Evolutionary conservation across 164 flowering plant species (phyloP), one percentile per base, ranked within the genome.

Genomic region (Protea cynaroides): DNA sequence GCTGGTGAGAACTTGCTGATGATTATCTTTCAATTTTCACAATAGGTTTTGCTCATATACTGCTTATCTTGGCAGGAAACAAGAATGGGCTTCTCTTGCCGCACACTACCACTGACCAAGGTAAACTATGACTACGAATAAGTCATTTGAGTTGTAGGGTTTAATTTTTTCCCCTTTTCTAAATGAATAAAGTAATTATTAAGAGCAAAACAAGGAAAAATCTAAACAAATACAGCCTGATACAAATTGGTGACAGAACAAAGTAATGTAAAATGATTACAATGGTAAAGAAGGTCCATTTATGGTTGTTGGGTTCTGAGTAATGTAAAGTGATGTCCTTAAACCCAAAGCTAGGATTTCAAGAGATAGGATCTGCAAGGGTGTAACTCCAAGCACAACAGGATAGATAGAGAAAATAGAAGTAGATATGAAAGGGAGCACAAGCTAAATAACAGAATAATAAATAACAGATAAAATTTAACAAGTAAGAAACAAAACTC

Each of bases 91-190:
- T 92, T 65, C 94, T 92, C 19, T 66, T 92, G 76, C 96, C 96
- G 14, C 96, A 92, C 76, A 89, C 69, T 61, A 92, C 97, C 9
- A 92, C 96, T 36, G 97, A 92, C 63, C 97, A 92, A 85, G 93
- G 93, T 87, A 59, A 67, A 34, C 64, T 68, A 47, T 1, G 11
- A 34, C 2, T 15, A 13, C 25, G 25, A 55, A 17, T 29, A 43
- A 34, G 50, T 8, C 4, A 13, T 52, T 52, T 1, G 8, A 15
- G 49, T 2, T 44, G 17, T 44, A 11, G 49, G 5, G 0, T 11
- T 44, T 44, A n/a, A n/a, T 5, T 11, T 44, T 1, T 8, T 8
- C 49, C 17, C 49, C 49, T 0, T 44, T 11, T 11, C 8, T 44
- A 44, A 44, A 1, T 44, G 10, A 29, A 29, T 29, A 29, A 29